Evolutionary conservation across 2,329 filamentous ascomycete genomes (phyloP).

Genomic region (Penicillium aurantiogriseum): DNA sequence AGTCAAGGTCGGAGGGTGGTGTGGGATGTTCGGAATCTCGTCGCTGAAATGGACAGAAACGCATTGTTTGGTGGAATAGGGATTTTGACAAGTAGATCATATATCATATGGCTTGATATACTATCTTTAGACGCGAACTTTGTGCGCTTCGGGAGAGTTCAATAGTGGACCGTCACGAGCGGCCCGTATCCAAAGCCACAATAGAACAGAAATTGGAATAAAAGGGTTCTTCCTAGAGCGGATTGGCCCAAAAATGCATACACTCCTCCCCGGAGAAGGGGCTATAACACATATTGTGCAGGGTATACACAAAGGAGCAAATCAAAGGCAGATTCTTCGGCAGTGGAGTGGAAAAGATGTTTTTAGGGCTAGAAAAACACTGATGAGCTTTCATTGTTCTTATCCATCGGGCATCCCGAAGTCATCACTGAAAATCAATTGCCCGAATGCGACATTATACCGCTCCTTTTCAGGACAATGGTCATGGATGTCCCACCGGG

Average conservation of each 20-base stretch:
- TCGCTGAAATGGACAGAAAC: slow-evolving; percentile 11
- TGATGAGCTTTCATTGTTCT: neutral
- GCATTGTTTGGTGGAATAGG: slow-evolving; percentile 2
- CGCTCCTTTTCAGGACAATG: neutral
- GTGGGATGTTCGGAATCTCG: neutral
- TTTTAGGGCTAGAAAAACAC: neutral
- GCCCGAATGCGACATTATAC: neutral
- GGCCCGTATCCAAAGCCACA: slow-evolving; percentile 14
- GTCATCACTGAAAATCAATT: neutral
- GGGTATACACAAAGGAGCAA: neutral
- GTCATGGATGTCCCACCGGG: neutral
- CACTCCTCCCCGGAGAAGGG: neutral
- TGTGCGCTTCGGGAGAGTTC: slow-evolving; percentile 3
- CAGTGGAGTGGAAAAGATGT: neutral
- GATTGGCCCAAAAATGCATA: neutral
- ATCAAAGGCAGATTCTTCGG: neutral
- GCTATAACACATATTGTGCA: neutral
- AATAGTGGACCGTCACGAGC: slow-evolving; percentile 10
- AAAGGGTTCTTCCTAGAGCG: neutral
- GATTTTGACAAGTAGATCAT: neutral
- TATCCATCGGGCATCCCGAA: neutral
- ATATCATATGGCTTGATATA: neutral
- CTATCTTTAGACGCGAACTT: slow-evolving; percentile 16
- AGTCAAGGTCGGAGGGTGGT: neutral
- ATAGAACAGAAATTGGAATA: neutral